These are phyloP conservation scores for Sphaerobolus stellatus DNA, from an alignment of 1,284 basidiomycete species.

Conservation along the genomic window DNA sequence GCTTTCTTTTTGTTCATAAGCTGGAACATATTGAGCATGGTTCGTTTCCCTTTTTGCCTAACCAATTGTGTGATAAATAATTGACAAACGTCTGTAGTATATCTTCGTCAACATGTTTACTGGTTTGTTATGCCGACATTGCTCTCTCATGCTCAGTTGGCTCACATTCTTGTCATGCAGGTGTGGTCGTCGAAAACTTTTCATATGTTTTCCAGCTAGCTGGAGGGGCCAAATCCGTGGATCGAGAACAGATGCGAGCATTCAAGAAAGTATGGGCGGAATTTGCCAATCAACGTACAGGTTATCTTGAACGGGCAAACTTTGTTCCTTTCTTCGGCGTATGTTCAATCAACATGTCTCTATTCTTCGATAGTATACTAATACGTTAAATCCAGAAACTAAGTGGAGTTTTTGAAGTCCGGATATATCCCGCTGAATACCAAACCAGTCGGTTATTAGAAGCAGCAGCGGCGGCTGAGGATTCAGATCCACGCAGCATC, in stretches of 20 bases:
- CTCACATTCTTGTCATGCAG: slow-evolving; percentile 31
- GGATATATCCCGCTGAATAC: slow-evolving; percentile 74
- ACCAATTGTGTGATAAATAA: neutral
- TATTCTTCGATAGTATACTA: neutral
- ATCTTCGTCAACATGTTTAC: slow-evolving; percentile 96
- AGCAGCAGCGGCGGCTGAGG: slow-evolving; percentile 40
- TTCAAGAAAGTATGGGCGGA: slow-evolving; percentile 96
- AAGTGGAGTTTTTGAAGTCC: slow-evolving; percentile 80
- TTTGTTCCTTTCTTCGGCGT: slow-evolving; percentile 85
- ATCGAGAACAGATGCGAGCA: slow-evolving; percentile 84
- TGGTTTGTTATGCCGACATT: slow-evolving; percentile 43
- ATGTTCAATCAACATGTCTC: slow-evolving; percentile 30
- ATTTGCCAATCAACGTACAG: slow-evolving; percentile 77
- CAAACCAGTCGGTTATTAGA: slow-evolving; percentile 60
- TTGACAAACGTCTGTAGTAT: slow-evolving; percentile 52
- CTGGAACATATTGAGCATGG: slow-evolving; percentile 98
- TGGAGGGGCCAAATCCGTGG: slow-evolving; percentile 80
- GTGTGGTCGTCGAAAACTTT: slow-evolving; percentile 96
- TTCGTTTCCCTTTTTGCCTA: slow-evolving; percentile 36
- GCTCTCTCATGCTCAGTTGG: slow-evolving; percentile 10
- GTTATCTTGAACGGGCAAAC: slow-evolving; percentile 70
- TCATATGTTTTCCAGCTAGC: slow-evolving; percentile 91
- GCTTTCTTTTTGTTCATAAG: slow-evolving; percentile 89
- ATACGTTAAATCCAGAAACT: slow-evolving; percentile 74
- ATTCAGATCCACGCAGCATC: slow-evolving; percentile 18